These are phyloP conservation scores for Sporothrix variecibatus DNA, from an alignment of 2,329 filamentous ascomycete species.

Conservation along the genomic window DNA sequence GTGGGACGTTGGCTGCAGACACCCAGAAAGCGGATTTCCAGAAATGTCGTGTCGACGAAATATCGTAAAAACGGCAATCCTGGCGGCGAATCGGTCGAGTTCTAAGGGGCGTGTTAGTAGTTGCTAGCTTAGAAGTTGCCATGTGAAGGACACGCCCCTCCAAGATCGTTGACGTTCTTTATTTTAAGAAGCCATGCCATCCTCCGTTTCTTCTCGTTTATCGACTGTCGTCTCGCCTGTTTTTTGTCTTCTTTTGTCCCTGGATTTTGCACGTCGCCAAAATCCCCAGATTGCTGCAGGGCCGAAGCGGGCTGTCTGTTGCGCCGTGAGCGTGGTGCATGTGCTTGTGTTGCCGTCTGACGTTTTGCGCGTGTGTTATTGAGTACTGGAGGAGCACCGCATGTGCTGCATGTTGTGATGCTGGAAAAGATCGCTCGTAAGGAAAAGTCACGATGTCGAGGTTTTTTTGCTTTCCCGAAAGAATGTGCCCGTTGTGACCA, in stretches of 20 bases:
- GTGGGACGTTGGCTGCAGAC: neutral
- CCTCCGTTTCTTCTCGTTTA: neutral
- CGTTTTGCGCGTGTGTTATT: neutral
- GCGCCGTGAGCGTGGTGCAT: neutral
- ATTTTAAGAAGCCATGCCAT: slow-evolving; percentile 4
- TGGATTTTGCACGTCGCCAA: neutral
- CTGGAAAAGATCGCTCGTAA: neutral
- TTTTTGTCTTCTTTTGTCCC: neutral
- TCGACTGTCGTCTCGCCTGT: neutral
- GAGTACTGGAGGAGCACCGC: neutral
- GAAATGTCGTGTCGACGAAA: neutral
- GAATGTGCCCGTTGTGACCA: slow-evolving; percentile 5
- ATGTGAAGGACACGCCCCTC: slow-evolving; percentile 10
- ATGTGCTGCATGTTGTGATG: neutral
- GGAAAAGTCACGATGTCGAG: neutral
- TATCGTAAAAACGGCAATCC: neutral
- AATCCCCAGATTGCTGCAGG: neutral
- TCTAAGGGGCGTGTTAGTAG: neutral
- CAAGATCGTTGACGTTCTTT: neutral
- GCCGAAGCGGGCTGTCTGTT: neutral
- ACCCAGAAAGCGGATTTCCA: neutral
- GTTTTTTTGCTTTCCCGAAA: neutral
- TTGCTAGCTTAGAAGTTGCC: neutral
- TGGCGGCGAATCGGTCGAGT: neutral
- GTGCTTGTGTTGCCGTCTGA: slow-evolving; percentile 14